phyloP scores from a whole-genome alignment of 2,329 filamentous ascomycete species.

The Venturia carpophila region DNA sequence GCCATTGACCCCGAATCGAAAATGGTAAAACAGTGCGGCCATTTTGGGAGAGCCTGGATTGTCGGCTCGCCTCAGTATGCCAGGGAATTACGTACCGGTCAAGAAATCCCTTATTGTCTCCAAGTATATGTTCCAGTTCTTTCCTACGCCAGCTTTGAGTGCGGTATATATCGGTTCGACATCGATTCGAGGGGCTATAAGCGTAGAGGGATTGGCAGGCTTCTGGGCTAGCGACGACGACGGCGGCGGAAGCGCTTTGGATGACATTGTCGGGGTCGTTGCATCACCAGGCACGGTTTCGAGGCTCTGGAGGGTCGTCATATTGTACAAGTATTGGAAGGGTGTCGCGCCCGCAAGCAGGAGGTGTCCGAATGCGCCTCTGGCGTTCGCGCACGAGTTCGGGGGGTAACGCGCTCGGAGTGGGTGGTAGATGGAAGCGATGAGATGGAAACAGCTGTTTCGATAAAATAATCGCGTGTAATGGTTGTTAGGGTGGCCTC shows the following conservation, averaged over 20 bases:
- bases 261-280: constrained; percentile 28
- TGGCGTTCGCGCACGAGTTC: not conserved
- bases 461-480: constrained; percentile 5
- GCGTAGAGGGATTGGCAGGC: constrained; percentile 17
- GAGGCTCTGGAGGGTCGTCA: constrained; percentile 33
- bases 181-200: constrained; percentile 46
- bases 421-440: not conserved
- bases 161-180: constrained; percentile 55
- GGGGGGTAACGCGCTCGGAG: not conserved
- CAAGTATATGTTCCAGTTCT: constrained; percentile 55
- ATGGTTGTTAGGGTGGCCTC: not conserved
- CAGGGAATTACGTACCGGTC: constrained; percentile 38
- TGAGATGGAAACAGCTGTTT: not conserved
- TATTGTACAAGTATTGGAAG: constrained; percentile 19
- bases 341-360: constrained; percentile 4
- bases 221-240: constrained; percentile 18
- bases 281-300: constrained; percentile 31
- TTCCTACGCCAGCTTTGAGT: constrained; percentile 51
- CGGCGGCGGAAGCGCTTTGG: constrained; percentile 30
- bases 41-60: not conserved
- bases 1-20: not conserved
- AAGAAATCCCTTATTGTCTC: constrained; percentile 50
- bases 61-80: constrained; percentile 18
- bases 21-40: not conserved
- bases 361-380: not conserved